These are phyloP conservation scores for Cyclotella sp. DNA, from an alignment of 108 stramenopile genomes.

Conservation along the genomic window DNA sequence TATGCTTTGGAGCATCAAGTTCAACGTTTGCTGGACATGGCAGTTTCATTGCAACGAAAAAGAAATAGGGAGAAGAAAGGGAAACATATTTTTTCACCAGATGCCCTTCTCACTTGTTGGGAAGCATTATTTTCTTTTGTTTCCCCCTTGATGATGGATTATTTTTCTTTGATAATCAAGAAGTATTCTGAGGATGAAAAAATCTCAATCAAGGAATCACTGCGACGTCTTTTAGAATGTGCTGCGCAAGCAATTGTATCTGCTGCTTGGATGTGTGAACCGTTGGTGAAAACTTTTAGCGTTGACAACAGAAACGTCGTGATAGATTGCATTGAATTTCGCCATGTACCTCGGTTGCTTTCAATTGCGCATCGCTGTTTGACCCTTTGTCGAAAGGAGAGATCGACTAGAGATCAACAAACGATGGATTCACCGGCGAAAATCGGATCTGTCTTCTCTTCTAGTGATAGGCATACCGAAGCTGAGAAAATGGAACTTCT, in stretches of 20 bases:
- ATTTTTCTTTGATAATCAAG: not conserved
- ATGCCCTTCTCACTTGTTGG: slow-evolving; percentile 21
- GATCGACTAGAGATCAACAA: slow-evolving; percentile 11
- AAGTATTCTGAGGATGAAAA: not conserved
- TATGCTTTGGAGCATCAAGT: slow-evolving; percentile 19
- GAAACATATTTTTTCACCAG: not conserved
- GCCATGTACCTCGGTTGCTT: slow-evolving; percentile 17
- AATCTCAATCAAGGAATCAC: not conserved
- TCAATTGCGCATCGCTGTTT: slow-evolving; percentile 28
- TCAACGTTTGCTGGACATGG: slow-evolving; percentile 29
- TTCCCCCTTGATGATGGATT: slow-evolving; percentile 27
- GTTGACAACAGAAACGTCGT: not conserved
- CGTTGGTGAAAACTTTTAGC: not conserved
- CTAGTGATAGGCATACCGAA: slow-evolving; percentile 20
- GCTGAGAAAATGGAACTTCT: slow-evolving; percentile 22
- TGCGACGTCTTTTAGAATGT: slow-evolving; percentile 32
- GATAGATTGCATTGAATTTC: not conserved
- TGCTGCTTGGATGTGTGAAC: slow-evolving; percentile 50
- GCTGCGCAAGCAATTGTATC: slow-evolving; percentile 27
- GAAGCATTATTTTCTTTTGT: slow-evolving; percentile 31
- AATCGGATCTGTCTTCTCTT: slow-evolving; percentile 2
- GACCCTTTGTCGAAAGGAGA: slow-evolving; percentile 11
- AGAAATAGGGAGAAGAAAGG: slow-evolving; percentile 1
- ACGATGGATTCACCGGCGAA: slow-evolving; percentile 8
- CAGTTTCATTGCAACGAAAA: slow-evolving; percentile 14